Evolutionary conservation across 257 asterid species (phyloP).

Genomic region (Forsythia viridissima): DNA sequence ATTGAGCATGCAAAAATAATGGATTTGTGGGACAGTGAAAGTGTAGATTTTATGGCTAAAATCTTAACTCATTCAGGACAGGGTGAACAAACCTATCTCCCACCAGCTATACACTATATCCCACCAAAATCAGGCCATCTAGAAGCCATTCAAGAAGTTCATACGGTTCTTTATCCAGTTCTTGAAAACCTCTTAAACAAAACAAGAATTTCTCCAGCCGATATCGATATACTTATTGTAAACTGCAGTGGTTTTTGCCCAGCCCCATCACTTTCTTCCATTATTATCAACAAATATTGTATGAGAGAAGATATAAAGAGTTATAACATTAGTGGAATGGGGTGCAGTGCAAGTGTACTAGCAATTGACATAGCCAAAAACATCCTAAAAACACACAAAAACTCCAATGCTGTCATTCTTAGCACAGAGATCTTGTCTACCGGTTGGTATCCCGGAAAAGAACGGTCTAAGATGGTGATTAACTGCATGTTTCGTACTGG

Average conservation of each 20-base stretch:
- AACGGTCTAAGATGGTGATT: slow-evolving; percentile 51
- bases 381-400: slow-evolving; percentile 44
- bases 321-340: slow-evolving; percentile 80
- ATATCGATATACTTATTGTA: slow-evolving; percentile 70
- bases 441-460: slow-evolving; percentile 85
- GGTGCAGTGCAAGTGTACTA: slow-evolving; percentile 83
- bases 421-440: slow-evolving; percentile 83
- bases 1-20: slow-evolving; percentile 57
- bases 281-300: slow-evolving; percentile 43
- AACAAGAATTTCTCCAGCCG: slow-evolving; percentile 39
- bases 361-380: slow-evolving; percentile 65
- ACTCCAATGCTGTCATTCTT: slow-evolving; percentile 59
- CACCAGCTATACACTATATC: slow-evolving; percentile 64
- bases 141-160: slow-evolving; percentile 62
- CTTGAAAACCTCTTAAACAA: slow-evolving; percentile 52
- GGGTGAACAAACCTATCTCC: slow-evolving; percentile 68
- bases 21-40: slow-evolving; percentile 53
- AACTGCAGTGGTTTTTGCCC: slow-evolving; percentile 97
- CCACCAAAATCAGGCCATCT: slow-evolving; percentile 67
- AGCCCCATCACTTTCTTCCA: slow-evolving; percentile 64
- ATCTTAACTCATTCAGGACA: slow-evolving; percentile 64
- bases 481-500: slow-evolving; percentile 84
- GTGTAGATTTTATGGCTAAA: slow-evolving; percentile 62
- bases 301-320: slow-evolving; percentile 69
- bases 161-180: slow-evolving; percentile 60